phyloP scores from a whole-genome alignment of 345 rosid genomes.

The Brassica rapa region DNA sequence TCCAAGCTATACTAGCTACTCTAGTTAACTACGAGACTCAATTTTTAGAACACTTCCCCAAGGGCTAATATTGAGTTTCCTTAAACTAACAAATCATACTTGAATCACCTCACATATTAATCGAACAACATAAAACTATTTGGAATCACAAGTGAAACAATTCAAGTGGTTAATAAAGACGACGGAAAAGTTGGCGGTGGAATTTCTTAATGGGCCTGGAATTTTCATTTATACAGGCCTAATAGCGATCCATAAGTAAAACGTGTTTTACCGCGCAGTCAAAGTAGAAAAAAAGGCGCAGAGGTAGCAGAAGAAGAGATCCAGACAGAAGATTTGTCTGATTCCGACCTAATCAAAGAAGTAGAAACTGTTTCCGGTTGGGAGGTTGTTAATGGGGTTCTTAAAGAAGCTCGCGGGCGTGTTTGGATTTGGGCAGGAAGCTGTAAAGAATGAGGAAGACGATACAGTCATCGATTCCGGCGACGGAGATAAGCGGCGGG shows the following conservation, averaged over 20 bases:
- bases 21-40: not conserved
- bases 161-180: not conserved
- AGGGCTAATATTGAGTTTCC: not conserved
- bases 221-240: not conserved
- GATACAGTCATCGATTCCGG: slow-evolving; percentile 15
- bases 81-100: not conserved
- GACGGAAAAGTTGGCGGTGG: not conserved
- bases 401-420: slow-evolving; percentile 79
- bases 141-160: not conserved
- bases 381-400: slow-evolving; percentile 60
- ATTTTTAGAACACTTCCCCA: not conserved
- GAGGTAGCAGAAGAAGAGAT: not conserved
- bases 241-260: not conserved
- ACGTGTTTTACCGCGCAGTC: not conserved
- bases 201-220: not conserved
- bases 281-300: not conserved
- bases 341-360: not conserved
- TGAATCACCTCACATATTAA: not conserved
- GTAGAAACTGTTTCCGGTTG: not conserved
- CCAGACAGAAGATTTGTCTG: not conserved
- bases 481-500: slow-evolving; percentile 21
- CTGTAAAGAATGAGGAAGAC: slow-evolving; percentile 40
- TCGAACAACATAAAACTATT: not conserved
- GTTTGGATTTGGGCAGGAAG: slow-evolving; percentile 62
- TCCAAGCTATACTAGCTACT: not conserved